Conservation (phyloP, 148 eudicot genomes). For the Vaccinium darrowii region DNA sequence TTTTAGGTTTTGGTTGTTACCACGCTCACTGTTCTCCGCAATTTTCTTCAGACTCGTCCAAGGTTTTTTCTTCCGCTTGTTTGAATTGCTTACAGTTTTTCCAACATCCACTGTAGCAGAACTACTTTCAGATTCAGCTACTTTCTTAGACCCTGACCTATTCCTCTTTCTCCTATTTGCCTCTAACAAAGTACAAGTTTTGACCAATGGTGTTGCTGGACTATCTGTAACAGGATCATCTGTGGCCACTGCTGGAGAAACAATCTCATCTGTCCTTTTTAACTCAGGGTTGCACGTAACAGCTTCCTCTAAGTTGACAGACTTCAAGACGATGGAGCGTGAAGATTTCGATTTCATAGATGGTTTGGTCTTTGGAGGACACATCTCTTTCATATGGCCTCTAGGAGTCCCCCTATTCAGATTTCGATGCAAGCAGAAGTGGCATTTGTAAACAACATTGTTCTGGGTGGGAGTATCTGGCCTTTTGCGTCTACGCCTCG, state of each 20-base stretch:
- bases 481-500: constrained; percentile 33
- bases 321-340: not conserved
- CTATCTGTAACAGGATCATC: constrained; percentile 11
- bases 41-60: constrained; percentile 80
- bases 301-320: not conserved
- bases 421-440: constrained; percentile 69
- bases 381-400: constrained; percentile 55
- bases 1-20: constrained; percentile 31
- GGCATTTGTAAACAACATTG: constrained; percentile 64
- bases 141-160: constrained; percentile 45
- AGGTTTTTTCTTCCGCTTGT: constrained; percentile 54
- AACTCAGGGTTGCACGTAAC: not conserved
- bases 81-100: constrained; percentile 29
- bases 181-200: constrained; percentile 46
- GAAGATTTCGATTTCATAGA: constrained; percentile 18
- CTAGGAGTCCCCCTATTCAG: constrained; percentile 72
- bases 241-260: constrained; percentile 21
- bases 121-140: constrained; percentile 31
- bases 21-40: constrained; percentile 50
- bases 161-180: constrained; percentile 58
- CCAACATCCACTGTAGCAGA: constrained; percentile 31
- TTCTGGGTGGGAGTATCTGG: constrained; percentile 38
- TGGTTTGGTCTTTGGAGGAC: constrained; percentile 46
- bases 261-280: constrained; percentile 16
- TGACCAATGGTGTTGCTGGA: constrained; percentile 39